phyloP scores from a whole-genome alignment of 805 yeast genomes.

The Candida oleophila region DNA sequence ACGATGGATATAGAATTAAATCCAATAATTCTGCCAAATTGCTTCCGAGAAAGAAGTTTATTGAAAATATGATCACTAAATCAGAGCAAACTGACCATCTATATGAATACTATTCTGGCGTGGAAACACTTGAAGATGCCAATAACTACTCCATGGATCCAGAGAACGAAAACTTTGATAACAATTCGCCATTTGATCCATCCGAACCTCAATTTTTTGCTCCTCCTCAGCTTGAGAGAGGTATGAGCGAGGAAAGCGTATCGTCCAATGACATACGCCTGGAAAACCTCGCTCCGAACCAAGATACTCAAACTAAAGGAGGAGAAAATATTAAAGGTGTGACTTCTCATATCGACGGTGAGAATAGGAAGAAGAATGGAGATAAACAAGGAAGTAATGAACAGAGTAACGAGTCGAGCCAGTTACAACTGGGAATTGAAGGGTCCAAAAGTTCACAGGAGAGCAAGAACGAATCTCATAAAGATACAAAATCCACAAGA shows the following conservation, averaged over 20 bases:
- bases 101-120: constrained; percentile 85
- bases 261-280: neutral
- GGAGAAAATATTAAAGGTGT: constrained; percentile 2
- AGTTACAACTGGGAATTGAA: no score
- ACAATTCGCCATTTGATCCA: constrained; percentile 73
- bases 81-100: constrained; percentile 89
- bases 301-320: constrained; percentile 3
- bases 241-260: constrained; percentile 9
- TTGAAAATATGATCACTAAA: constrained; percentile 77
- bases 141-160: constrained; percentile 48
- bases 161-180: constrained; percentile 38
- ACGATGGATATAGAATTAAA: constrained; percentile 70
- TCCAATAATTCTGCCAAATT: constrained; percentile 57
- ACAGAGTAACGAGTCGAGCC: no score
- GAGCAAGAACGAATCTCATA: neutral
- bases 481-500: neutral
- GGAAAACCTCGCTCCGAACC: constrained; percentile 3
- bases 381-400: neutral
- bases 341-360: neutral
- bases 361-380: neutral
- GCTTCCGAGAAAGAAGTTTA: constrained; percentile 44
- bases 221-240: constrained; percentile 27
- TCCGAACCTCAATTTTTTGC: constrained; percentile 91
- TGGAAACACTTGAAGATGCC: constrained; percentile 61
- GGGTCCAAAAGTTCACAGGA: neutral